phyloP scores from a whole-genome alignment of 805 yeast species.

The Metschnikowia anglica region DNA sequence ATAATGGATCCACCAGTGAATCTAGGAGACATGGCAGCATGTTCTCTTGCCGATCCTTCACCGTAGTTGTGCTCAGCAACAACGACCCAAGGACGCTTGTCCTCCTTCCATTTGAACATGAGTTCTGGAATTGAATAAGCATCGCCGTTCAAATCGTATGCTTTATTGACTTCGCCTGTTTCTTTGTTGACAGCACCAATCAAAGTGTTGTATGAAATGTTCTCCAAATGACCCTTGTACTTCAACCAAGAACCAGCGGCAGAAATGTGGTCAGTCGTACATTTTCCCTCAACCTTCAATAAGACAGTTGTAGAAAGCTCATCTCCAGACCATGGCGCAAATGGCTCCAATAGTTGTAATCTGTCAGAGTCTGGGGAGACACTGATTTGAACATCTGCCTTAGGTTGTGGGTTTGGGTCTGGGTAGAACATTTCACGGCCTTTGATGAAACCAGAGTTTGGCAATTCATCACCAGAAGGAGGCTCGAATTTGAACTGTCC shows the following conservation, averaged over 20 bases:
- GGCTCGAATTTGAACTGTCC: slow-evolving; percentile 82
- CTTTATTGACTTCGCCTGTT: slow-evolving; percentile 92
- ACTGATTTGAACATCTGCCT: slow-evolving; percentile 55
- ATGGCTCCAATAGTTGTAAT: slow-evolving; percentile 87
- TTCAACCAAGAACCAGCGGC: slow-evolving; percentile 99
- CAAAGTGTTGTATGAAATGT: slow-evolving; percentile 90
- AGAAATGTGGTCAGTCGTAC: slow-evolving; percentile 97
- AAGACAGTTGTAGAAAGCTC: slow-evolving; percentile 76
- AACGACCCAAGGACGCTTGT: slow-evolving; percentile 84
- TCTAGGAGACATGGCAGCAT: slow-evolving; percentile 94
- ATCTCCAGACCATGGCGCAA: slow-evolving; percentile 79
- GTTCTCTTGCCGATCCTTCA: slow-evolving; percentile 99
- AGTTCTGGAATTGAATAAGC: slow-evolving; percentile 86
- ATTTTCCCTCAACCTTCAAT: slow-evolving; percentile 93
- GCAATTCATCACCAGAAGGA: slow-evolving; percentile 83
- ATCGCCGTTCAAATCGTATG: slow-evolving; percentile 80
- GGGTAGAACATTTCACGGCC: slow-evolving; percentile 81
- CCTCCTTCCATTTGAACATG: slow-evolving; percentile 93
- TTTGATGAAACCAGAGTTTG: slow-evolving; percentile 68
- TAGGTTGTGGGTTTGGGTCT: slow-evolving; percentile 61
- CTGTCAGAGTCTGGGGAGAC: slow-evolving; percentile 92
- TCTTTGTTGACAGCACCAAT: slow-evolving; percentile 97
- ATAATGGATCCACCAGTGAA: slow-evolving; percentile 90
- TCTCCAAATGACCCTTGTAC: slow-evolving; percentile 96
- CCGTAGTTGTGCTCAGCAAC: slow-evolving; percentile 98